Evolutionary conservation across 2,329 filamentous ascomycete species (phyloP), one percentile per base, ranked within the genome.

Genomic region (Mycocentrospora acerina): DNA sequence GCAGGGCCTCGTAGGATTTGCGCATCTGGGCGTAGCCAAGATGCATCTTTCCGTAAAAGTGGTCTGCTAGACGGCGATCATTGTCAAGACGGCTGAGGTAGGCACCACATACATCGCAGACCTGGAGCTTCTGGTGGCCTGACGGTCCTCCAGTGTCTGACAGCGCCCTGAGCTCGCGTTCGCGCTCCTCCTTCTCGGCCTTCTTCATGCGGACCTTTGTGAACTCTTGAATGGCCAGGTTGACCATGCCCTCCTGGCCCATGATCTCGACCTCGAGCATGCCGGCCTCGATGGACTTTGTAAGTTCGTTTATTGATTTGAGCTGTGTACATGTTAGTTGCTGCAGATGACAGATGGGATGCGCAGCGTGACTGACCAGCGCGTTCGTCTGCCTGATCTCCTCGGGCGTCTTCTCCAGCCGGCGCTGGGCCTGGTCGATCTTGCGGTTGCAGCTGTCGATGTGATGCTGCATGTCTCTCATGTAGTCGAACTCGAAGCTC

Each of bases 31-130:
- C 93, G 66, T 97, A 98, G 0, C 93, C 93, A 40, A 98, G 73
- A 64, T 98, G 93, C 93, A 98, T 98, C 76, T 98, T 98, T 15
- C 93, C 93, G 69, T 96, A 97, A 66, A 98, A 98, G 68, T 98
- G 93, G 65, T 98, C 93, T 14, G 93, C 93, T 62, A 98, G 69
- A 19, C 93, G 80, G 24, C 93, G 81, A 67, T 98, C 93, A 63
- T 98, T 98, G 65, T 98, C 93, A 22, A 98, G 78, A 15, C 93
- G 76, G 47, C 84, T 90, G 25, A 98, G 78, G 66, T 97, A 98
- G 5, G 93, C 93, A 47, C 93, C 93, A 68, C 93, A 98, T 1
- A 97, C 93, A 69, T 98, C 93, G 76, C 93, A 98, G 31, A 98
- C 93, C 67, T 98, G 93, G 27, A 98, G 76, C 68, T 98, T 98